Evolutionary conservation across 148 eudicot species (phyloP), one percentile per base, ranked within the genome.

Genomic region (Rhododendron kiyosumense): DNA sequence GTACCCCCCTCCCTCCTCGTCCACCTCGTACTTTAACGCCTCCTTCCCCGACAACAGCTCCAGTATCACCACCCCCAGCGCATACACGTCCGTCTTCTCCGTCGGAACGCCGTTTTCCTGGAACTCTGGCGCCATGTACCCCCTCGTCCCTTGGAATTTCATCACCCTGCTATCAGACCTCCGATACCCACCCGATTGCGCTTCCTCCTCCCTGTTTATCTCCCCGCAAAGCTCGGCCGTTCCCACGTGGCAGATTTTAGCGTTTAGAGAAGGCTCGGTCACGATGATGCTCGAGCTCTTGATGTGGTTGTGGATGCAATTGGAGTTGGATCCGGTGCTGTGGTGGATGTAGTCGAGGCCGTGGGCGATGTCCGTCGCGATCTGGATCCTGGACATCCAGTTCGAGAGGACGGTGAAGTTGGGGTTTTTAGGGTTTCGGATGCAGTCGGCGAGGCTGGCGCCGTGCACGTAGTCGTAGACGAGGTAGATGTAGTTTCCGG

Each of bases 41-140:
- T 95, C 98, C 71, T 93, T 85, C 5, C 98, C 99, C 0, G 96
- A 89, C 74, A 97, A 63, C 54, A 97, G 79, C 88, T 97, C 99
- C 85, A 97, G 83, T 22, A 95, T 49, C 87, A 97, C 99, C 45
- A 97, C 95, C 48, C 99, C 99, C 15, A 97, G 91, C 5, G 99
- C 96, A 83, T 88, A 97, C 32, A 97, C 95, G 75, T 97, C 99
- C 5, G 95, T 90, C 48, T 95, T 93, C 89, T 90, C 86, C 15
- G 98, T 92, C 5, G 96, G 89, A 1, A 91, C 28, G 3, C 98
- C 99, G 3, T 90, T 87, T 5, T 8, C 2, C 85, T 92, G 94
- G 77, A 93, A 94, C 63, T 97, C 99, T 36, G 99, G 99, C 54
- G 99, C 90, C 98, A 97, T 97, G 89, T 97, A 97, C 4, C 99